A percentile compares a stretch with the other conserved stretches of the same genome.
phyloP scores from a whole-genome alignment of 139 green algal genomes.

The Chara braunii region DNA sequence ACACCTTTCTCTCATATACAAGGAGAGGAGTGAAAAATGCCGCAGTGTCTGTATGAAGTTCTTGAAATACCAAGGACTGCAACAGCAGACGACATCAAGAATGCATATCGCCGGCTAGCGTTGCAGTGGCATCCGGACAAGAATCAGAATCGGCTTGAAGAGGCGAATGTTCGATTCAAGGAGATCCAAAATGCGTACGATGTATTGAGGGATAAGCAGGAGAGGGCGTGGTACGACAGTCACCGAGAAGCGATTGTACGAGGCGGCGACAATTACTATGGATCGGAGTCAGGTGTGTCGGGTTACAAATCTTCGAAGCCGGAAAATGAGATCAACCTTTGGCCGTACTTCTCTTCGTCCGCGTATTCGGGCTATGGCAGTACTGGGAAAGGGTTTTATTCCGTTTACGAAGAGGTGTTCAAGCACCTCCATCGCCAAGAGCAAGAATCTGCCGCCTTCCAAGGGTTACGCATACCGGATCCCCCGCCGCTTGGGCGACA shows the following conservation, averaged over 20 bases:
- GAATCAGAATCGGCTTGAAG: constrained; percentile 33
- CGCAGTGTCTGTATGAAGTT: constrained; percentile 42
- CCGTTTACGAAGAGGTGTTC: constrained; percentile 78
- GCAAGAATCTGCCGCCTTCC: constrained; percentile 1
- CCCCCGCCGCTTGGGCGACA: constrained; percentile 40
- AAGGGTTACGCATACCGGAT: not conserved
- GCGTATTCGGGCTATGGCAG: constrained; percentile 78
- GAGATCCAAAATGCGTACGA: constrained; percentile 84
- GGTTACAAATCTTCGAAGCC: constrained; percentile 37
- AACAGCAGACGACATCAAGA: constrained; percentile 38
- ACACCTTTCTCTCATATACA: too few species aligned
- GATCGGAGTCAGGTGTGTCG: constrained; percentile 10
- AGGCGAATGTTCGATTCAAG: constrained; percentile 40
- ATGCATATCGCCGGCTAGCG: constrained; percentile 44
- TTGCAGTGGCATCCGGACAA: constrained; percentile 51
- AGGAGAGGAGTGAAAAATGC: too few species aligned
- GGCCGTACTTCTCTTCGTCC: constrained; percentile 63
- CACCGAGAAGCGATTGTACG: constrained; percentile 80
- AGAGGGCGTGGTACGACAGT: constrained; percentile 87
- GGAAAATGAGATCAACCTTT: constrained; percentile 72
- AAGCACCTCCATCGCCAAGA: constrained; percentile 24
- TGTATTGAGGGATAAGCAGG: constrained; percentile 82
- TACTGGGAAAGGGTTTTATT: constrained; percentile 73
- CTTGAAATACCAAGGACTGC: constrained; percentile 31
- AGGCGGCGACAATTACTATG: constrained; percentile 41